Conservation (phyloP, 495 filamentous ascomycete species). For the Hypomontagnella monticulosa region DNA sequence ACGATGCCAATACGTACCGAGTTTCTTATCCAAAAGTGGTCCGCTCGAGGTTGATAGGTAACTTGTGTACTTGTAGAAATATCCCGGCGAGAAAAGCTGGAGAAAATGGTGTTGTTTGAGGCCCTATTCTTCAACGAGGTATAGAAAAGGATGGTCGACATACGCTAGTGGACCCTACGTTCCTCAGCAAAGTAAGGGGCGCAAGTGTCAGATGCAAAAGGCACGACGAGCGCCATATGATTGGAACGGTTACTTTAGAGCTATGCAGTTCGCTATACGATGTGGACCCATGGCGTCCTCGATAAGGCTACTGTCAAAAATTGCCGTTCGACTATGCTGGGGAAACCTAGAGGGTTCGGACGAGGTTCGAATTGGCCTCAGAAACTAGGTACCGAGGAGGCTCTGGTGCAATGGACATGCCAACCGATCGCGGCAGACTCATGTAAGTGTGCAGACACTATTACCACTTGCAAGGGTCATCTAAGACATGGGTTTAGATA, state of each 20-base stretch:
- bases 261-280: slow-evolving; percentile 24
- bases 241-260: slow-evolving; percentile 30
- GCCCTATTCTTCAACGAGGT: slow-evolving; percentile 30
- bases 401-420: slow-evolving; percentile 36
- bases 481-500: slow-evolving; percentile 42
- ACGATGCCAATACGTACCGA: slow-evolving; percentile 38
- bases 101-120: slow-evolving; percentile 18
- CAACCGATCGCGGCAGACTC: slow-evolving; percentile 42
- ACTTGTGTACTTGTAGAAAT: slow-evolving; percentile 15
- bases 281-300: slow-evolving; percentile 35
- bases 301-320: slow-evolving; percentile 38
- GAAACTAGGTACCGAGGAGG: slow-evolving; percentile 36
- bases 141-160: slow-evolving; percentile 22
- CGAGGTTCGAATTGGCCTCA: slow-evolving; percentile 38
- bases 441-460: slow-evolving; percentile 42
- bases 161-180: slow-evolving; percentile 38
- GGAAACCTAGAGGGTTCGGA: slow-evolving; percentile 27
- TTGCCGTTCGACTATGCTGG: slow-evolving; percentile 31
- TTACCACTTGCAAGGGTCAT: slow-evolving; percentile 42
- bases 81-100: slow-evolving; percentile 21
- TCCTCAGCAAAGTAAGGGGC: slow-evolving; percentile 35
- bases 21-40: slow-evolving; percentile 21
- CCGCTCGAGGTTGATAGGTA: slow-evolving; percentile 14
- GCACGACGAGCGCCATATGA: slow-evolving; percentile 26
- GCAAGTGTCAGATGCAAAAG: slow-evolving; percentile 42